Base-by-base conservation (phyloP, 148 eudicot species). In the Chenopodium quinoa region DNA sequence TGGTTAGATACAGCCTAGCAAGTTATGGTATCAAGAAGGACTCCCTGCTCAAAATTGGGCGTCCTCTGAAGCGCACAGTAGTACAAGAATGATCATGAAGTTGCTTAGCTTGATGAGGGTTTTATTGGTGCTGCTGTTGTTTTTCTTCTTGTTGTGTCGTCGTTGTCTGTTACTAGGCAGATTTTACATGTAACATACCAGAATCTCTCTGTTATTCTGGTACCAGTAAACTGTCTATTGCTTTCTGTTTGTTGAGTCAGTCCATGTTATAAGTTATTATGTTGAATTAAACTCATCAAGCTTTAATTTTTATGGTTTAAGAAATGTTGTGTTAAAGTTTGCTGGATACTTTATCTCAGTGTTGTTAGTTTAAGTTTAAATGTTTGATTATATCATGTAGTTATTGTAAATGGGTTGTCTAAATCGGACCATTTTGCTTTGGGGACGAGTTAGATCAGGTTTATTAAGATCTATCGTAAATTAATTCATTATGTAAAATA, bases 1-100 rank as follows among this genome's bases (percentile, higher is more conserved):
- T 71, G 9, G 73, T 75, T 58, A 80, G 44, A 2, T 58, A 40
- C 2, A 46, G 29, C 60, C 48, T 88, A 40, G 71, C 48, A 63
- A 73, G 78, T 32, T 86, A 80, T 66, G 52, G 65, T 17, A 47
- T 88, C 48, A 22, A 68, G 73, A 82, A 75, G 78, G 73, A 82
- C 40, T 77, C 79, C 58, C 78, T 75, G 65, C 69, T 86, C 40
- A 3, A 9, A 10, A 37, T 80, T 65, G 78, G 40, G 22, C 60
- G 44, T 54, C 75, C 76, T 4, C 9, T 31, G 5, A 34, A 34
- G 37, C 37, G 37, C 6, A 34, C 5, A 34, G 37, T 34, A 34
- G 37, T 34, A 34, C 37, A 34, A 34, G 37, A 34, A 34, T 31
- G 32, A 31, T 31, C 2, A 31, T 31, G 32, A 31, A 31, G 4